Percentiles rank a stretch among this genome's conserved stretches.
Evolutionary conservation across 2,329 filamentous ascomycete genomes (phyloP).

Genomic region (Cadophora sp.): DNA sequence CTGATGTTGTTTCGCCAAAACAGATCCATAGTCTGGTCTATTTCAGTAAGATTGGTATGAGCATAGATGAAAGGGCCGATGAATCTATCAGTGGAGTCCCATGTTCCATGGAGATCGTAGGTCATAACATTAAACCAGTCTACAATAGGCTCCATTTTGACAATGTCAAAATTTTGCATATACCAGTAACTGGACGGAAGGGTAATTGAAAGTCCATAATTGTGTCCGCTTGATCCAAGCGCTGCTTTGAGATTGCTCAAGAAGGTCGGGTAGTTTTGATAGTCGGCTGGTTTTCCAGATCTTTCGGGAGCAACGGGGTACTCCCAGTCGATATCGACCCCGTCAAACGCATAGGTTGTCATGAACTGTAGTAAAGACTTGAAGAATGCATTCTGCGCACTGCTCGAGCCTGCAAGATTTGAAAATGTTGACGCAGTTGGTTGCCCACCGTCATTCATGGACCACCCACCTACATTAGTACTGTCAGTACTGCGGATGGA

Average conservation of each 20-base stretch:
- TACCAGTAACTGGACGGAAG: slow-evolving; percentile 46
- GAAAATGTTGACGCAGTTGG: slow-evolving; percentile 11
- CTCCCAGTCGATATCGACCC: slow-evolving; percentile 57
- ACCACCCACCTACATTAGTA: slow-evolving; percentile 29
- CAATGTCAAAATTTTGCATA: slow-evolving; percentile 43
- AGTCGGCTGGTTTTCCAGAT: slow-evolving; percentile 48
- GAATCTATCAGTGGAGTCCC: slow-evolving; percentile 30
- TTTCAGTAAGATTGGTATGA: slow-evolving; percentile 58
- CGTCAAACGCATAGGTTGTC: slow-evolving; percentile 51
- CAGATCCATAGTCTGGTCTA: slow-evolving; percentile 50
- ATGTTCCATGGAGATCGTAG: slow-evolving; percentile 45
- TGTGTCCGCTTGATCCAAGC: slow-evolving; percentile 39
- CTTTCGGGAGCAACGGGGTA: slow-evolving; percentile 48
- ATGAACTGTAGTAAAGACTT: slow-evolving; percentile 50
- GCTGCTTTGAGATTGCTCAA: slow-evolving; percentile 24
- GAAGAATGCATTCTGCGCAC: slow-evolving; percentile 4
- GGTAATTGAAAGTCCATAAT: slow-evolving; percentile 50
- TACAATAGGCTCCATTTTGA: slow-evolving; percentile 31
- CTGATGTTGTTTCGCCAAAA: slow-evolving; percentile 54
- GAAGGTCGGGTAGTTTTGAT: slow-evolving; percentile 43
- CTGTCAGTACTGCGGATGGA: no score
- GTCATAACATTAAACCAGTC: slow-evolving; percentile 46
- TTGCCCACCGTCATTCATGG: slow-evolving; percentile 18
- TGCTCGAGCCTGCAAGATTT: background rate
- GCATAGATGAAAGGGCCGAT: slow-evolving; percentile 45